A percentile compares a stretch with the other conserved stretches of the same genome.
Evolutionary conservation across 2,329 filamentous ascomycete species (phyloP).

Genomic region (Cladosporium austrohemisphaericum): DNA sequence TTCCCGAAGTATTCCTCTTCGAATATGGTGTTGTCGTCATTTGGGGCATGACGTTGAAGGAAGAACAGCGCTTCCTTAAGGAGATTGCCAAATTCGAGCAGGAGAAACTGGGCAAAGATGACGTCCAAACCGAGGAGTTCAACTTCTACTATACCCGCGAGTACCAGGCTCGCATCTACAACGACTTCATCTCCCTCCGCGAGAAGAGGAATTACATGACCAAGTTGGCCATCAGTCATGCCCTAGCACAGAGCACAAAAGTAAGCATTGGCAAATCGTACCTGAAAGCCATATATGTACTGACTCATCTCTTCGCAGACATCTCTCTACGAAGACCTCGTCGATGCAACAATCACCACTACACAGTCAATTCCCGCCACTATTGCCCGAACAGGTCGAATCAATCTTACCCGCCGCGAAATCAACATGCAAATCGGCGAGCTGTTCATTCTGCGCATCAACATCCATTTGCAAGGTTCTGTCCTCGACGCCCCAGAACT

Average conservation of each 20-base stretch:
- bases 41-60: slow-evolving; percentile 91
- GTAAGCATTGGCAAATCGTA: too few species aligned
- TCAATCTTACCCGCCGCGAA: slow-evolving; percentile 78
- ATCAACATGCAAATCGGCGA: slow-evolving; percentile 99
- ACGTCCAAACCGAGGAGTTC: slow-evolving; percentile 94
- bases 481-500: slow-evolving; percentile 95
- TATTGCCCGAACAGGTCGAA: slow-evolving; percentile 88
- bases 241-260: slow-evolving; percentile 93
- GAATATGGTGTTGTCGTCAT: slow-evolving; percentile 97
- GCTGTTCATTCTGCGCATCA: slow-evolving; percentile 94
- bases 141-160: slow-evolving; percentile 99
- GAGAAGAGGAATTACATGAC: slow-evolving; percentile 98
- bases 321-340: slow-evolving; percentile 90
- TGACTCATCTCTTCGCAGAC: slow-evolving; percentile 54
- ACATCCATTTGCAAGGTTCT: slow-evolving; percentile 94
- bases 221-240: slow-evolving; percentile 93
- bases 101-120: slow-evolving; percentile 81
- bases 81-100: slow-evolving; percentile 92
- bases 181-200: slow-evolving; percentile 93
- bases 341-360: slow-evolving; percentile 86
- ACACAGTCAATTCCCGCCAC: slow-evolving; percentile 91
- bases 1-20: slow-evolving; percentile 91
- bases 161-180: slow-evolving; percentile 98
- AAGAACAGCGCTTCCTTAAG: slow-evolving; percentile 87
- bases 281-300: not conserved